phyloP scores from a whole-genome alignment of 179 eudicot species.

The Sideroxylon spinosum region DNA sequence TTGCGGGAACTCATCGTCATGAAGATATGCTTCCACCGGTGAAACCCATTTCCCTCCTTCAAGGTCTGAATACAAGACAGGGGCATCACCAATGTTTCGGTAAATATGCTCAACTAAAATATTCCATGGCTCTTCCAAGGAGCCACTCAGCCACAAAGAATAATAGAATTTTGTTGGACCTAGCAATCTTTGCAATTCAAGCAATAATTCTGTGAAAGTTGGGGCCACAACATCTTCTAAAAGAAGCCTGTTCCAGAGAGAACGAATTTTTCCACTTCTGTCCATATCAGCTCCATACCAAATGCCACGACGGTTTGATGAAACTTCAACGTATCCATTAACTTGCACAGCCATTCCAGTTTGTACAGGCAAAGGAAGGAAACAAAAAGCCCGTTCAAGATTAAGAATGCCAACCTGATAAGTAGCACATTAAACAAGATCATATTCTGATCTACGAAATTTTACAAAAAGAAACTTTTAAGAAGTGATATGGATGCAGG shows the following conservation, averaged over 20 bases:
- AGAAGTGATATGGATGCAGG: background rate
- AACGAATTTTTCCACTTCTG: constrained; percentile 94
- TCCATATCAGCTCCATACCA: constrained; percentile 99
- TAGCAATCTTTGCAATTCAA: constrained; percentile 54
- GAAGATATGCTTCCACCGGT: constrained; percentile 78
- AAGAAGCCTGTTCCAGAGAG: constrained; percentile 95
- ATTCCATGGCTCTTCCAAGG: constrained; percentile 98
- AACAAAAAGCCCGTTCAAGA: constrained; percentile 88
- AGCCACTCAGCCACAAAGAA: constrained; percentile 86
- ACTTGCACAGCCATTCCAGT: constrained; percentile 89
- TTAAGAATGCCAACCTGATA: constrained; percentile 69
- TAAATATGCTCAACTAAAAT: constrained; percentile 73
- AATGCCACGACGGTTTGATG: constrained; percentile 99
- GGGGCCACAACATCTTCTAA: constrained; percentile 94
- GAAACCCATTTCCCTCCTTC: constrained; percentile 89
- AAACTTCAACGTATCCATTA: constrained; percentile 97
- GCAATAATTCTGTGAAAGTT: constrained; percentile 58
- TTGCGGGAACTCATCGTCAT: constrained; percentile 57
- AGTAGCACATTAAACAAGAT: constrained; percentile 8
- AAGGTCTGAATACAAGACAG: constrained; percentile 66
- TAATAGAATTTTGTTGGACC: constrained; percentile 72
- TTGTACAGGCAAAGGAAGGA: constrained; percentile 95
- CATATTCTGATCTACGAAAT: background rate
- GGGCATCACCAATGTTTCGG: constrained; percentile 49
- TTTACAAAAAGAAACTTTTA: background rate